Conservation (phyloP, 768 basidiomycete species). For the Mycena olivaceomarginata region DNA sequence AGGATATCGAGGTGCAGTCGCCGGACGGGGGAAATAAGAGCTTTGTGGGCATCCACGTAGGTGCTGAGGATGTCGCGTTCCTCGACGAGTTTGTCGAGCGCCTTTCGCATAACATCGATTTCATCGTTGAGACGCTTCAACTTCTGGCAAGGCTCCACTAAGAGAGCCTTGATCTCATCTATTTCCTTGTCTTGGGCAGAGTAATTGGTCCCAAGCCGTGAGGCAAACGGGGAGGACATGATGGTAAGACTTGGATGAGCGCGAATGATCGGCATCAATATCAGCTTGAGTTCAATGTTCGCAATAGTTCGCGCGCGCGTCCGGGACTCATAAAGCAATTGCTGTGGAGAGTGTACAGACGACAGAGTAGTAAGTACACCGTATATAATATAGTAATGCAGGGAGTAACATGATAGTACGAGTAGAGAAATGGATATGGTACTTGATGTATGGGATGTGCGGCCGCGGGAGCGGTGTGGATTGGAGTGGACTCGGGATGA, state of each 20-base stretch:
- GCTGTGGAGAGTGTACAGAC: slow-evolving; percentile 34
- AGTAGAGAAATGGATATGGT: not conserved
- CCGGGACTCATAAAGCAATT: slow-evolving; percentile 19
- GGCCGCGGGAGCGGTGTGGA: not conserved
- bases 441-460: not conserved
- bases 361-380: slow-evolving; percentile 37
- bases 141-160: not conserved
- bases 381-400: slow-evolving; percentile 1
- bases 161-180: not conserved
- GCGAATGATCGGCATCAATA: too few species aligned
- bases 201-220: slow-evolving; percentile 22
- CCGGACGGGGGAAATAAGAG: not conserved
- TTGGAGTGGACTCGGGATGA: not conserved
- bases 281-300: too few species aligned
- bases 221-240: slow-evolving; percentile 19
- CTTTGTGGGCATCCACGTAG: not conserved
- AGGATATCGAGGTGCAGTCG: slow-evolving; percentile 15
- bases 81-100: not conserved
- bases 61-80: not conserved
- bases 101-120: not conserved
- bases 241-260: not conserved
- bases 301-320: too few species aligned
- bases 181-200: slow-evolving; percentile 22
- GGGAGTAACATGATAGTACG: not conserved
- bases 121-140: not conserved